Percentiles rank a stretch among this genome's conserved stretches.
phyloP scores from a whole-genome alignment of 352 stramenopile species.

The Labyrinthula sp. region DNA sequence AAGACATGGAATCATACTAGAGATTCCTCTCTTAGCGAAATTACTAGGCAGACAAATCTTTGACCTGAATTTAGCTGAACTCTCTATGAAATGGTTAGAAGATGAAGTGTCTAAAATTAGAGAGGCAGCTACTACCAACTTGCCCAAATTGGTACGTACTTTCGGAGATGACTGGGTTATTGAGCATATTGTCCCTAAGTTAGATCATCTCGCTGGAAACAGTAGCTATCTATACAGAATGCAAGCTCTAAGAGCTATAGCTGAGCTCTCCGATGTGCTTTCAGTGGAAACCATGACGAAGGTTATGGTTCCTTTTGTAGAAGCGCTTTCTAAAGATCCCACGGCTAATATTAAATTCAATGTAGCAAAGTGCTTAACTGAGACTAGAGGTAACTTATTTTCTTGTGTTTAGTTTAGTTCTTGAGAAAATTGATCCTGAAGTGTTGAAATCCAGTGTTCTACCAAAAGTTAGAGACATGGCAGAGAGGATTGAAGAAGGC shows the following conservation, averaged over 20 bases:
- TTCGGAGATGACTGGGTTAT: slow-evolving; percentile 86
- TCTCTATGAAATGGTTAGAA: slow-evolving; percentile 85
- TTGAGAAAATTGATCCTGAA: no score
- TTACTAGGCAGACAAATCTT: slow-evolving; percentile 87
- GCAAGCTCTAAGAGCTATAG: slow-evolving; percentile 62
- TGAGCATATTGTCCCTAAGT: slow-evolving; percentile 70
- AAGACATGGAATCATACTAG: slow-evolving; percentile 88
- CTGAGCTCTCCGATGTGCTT: slow-evolving; percentile 44
- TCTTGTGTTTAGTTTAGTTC: no score
- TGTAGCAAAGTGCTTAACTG: slow-evolving; percentile 79
- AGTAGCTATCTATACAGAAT: slow-evolving; percentile 76
- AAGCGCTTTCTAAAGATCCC: slow-evolving; percentile 63
- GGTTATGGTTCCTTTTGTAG: slow-evolving; percentile 68
- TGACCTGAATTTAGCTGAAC: slow-evolving; percentile 65
- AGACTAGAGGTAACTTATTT: no score
- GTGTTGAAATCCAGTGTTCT: no score
- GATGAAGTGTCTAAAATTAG: slow-evolving; percentile 92
- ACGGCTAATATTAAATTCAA: slow-evolving; percentile 97
- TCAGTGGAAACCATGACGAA: slow-evolving; percentile 25
- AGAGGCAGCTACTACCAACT: slow-evolving; percentile 76
- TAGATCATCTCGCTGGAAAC: slow-evolving; percentile 73
- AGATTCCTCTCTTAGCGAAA: slow-evolving; percentile 81
- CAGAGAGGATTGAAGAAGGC: slow-evolving; percentile 5
- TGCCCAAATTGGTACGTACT: slow-evolving; percentile 69
- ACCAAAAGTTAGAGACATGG: slow-evolving; percentile 1